Percentiles rank a stretch among this genome's conserved stretches.
Evolutionary conservation across 2,329 filamentous ascomycete species (phyloP).

Genomic region (Ophiocordyceps australis): DNA sequence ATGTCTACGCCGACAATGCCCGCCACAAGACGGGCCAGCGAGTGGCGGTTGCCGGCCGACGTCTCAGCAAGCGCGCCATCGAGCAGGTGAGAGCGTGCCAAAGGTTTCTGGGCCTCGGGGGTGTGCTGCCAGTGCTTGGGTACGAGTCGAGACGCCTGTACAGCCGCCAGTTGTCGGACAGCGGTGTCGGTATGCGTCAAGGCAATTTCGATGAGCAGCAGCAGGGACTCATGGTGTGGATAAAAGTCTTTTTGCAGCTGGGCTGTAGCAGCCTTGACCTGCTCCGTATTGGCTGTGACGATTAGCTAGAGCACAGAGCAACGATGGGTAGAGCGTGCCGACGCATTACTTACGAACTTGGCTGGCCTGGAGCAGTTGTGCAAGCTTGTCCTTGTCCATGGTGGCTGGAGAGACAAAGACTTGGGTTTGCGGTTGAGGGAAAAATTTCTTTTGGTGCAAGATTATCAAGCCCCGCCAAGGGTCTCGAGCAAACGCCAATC

Average conservation of each 20-base stretch:
- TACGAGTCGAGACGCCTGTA: conserved; percentile 73
- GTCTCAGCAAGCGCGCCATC: conserved; percentile 70
- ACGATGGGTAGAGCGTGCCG: background rate
- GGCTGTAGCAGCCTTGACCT: conserved; percentile 77
- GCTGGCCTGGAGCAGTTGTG: conserved; percentile 72
- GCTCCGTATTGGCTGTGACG: conserved; percentile 60
- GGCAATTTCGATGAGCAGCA: conserved; percentile 75
- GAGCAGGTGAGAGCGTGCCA: conserved; percentile 67
- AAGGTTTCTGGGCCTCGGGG: conserved; percentile 55
- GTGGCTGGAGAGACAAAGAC: conserved; percentile 3
- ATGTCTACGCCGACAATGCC: conserved; percentile 76
- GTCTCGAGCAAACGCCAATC: no score
- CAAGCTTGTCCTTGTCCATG: conserved; percentile 50
- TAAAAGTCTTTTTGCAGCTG: conserved; percentile 91
- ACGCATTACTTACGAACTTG: conserved; percentile 53
- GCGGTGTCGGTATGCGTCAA: conserved; percentile 56
- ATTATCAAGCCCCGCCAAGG: no score
- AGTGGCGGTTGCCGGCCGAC: conserved; percentile 61
- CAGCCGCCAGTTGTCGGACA: conserved; percentile 76
- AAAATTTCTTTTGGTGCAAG: no score
- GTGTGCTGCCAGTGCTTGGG: conserved; percentile 72
- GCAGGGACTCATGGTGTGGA: conserved; percentile 64
- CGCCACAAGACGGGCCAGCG: conserved; percentile 73
- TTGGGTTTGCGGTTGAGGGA: no score
- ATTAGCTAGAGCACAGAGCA: conserved; percentile 2